Evolutionary conservation across 805 yeast species (phyloP).

Genomic region (Helenozyma baotianmanensis): DNA sequence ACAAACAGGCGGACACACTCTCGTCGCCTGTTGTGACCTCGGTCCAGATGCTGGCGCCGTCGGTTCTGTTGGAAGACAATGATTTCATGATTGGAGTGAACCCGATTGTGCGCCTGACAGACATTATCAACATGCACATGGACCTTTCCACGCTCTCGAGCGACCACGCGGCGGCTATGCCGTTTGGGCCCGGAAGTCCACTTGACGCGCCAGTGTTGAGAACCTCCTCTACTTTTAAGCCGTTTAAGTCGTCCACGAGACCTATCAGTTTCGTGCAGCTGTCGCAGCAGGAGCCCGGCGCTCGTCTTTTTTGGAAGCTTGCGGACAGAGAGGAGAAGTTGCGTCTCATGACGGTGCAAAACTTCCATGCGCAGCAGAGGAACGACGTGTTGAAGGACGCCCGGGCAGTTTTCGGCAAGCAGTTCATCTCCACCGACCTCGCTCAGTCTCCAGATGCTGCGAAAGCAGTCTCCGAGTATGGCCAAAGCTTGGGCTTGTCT

Average conservation of each 20-base stretch:
- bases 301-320: conserved; percentile 13
- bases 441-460: conserved; percentile 5
- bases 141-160: conserved; percentile 2
- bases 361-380: conserved; percentile 1
- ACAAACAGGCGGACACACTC: background rate
- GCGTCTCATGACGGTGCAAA: conserved; percentile 10
- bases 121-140: conserved; percentile 15
- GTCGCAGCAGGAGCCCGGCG: conserved; percentile 19
- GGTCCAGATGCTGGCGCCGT: too few species aligned
- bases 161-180: background rate
- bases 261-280: conserved; percentile 12
- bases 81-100: conserved; percentile 9
- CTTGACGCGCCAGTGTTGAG: conserved; percentile 2
- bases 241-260: conserved; percentile 8
- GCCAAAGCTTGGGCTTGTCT: conserved; percentile 10
- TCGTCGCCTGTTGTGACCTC: background rate
- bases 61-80: conserved; percentile 1
- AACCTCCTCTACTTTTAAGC: conserved; percentile 1
- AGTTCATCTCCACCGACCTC: conserved; percentile 5
- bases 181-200: background rate
- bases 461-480: conserved; percentile 10
- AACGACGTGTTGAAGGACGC: conserved; percentile 8
- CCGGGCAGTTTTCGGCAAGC: conserved; percentile 7
- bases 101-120: conserved; percentile 11
- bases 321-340: conserved; percentile 6